These are phyloP conservation scores for Melampsora americana DNA, from an alignment of 1,284 basidiomycete species.

Conservation along the genomic window DNA sequence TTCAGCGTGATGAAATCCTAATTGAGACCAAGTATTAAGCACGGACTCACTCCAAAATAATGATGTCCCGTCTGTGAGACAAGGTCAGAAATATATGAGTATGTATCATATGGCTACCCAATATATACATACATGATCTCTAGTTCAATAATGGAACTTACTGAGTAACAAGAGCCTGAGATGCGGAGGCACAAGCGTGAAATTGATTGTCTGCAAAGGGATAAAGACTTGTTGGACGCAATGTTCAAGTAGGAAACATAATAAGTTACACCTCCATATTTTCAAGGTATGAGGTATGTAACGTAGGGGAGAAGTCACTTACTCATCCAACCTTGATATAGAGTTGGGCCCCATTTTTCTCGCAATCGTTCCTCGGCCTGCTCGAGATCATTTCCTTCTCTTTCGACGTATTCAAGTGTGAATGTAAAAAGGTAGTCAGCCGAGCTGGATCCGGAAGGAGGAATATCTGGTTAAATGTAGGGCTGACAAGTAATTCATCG, in stretches of 20 bases:
- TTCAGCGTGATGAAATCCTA: neutral
- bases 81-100: neutral
- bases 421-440: no score
- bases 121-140: neutral
- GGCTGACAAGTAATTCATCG: constrained; percentile 40
- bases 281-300: neutral
- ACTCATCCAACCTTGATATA: constrained; percentile 41
- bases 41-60: constrained; percentile 38
- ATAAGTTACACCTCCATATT: neutral
- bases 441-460: no score
- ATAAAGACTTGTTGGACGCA: constrained; percentile 13
- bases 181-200: constrained; percentile 32
- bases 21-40: neutral
- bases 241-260: neutral
- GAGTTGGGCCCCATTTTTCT: constrained; percentile 40
- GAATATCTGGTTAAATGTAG: neutral
- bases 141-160: constrained; percentile 11
- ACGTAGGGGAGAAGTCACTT: neutral
- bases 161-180: constrained; percentile 34
- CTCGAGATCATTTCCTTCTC: constrained; percentile 39
- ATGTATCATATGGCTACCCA: neutral
- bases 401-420: neutral
- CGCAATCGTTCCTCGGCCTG: constrained; percentile 31
- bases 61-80: constrained; percentile 18
- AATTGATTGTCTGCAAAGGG: constrained; percentile 34